Base-by-base conservation (phyloP, 1,284 basidiomycete species). In the Pyrrhoderma lamaoense region DNA sequence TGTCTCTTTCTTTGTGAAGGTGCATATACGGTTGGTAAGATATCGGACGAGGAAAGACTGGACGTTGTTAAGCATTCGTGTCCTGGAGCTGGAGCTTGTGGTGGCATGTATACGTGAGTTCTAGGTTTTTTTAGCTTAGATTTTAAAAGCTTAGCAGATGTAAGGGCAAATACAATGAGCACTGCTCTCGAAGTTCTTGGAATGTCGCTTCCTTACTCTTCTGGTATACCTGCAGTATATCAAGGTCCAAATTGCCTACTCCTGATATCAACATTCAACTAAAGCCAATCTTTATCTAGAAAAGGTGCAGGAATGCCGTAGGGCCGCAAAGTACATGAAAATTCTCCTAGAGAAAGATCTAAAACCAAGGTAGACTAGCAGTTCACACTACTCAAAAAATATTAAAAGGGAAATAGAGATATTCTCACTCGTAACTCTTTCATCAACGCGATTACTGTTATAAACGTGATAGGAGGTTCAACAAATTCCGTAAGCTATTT, bases 341-440 rank as follows among this genome's bases (percentile, higher is more conserved):
- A 80, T 78, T 56, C 71, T 97, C 47, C 79, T 97, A 46, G 89
- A 85, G 61, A 70, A 85, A 49, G 91, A 97, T 64, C 73, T 95
- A 61, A 95, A 94, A 66, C 93, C 93, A 22, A 82, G 72, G 82
- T 79, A 27, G 35, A 19, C 38, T 31, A 42, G 14, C 9, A 7
- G 35, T 16, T 19, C 22, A 31, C 36, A 22, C n/a, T 16, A 51
- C 5, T n/a, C 1, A 27, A 16, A 22, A 42, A 14, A 49, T 46
- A 14, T 47, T 35, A 18, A 8, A 31, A 39, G 46, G 48, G 3
- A 7, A 35, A 8, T 23, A 85, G 82, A 58, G 93, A 97, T 64
- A 96, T 97, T 61, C 72, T 97, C 58, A 96, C 94, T 13, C 86
- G 87, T 38, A 75, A 84, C 40, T 91, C 93, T 0, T 94, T 97